Evolutionary conservation across 768 basidiomycete genomes (phyloP), one percentile per base, ranked within the genome.

Genomic region (Ramaria rubella): DNA sequence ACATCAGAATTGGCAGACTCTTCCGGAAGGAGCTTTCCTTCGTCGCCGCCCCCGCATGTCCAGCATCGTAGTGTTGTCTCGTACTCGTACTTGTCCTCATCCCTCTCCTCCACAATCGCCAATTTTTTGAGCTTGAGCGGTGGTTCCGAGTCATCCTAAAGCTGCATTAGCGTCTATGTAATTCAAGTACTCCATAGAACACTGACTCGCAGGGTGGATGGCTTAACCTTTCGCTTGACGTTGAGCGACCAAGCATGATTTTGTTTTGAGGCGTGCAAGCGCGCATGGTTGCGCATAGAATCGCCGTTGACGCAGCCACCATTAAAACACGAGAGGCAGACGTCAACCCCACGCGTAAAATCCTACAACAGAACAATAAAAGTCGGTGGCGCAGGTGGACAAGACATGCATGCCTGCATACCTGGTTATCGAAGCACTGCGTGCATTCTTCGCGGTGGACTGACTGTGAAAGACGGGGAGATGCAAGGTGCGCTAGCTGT

Each of bases 401-500:
- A 8, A 30, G 49, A 19, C 31, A 65, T n/a, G n/a, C n/a, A n/a
- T n/a, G n/a, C n/a, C n/a, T n/a, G 68, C 58, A 29, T 21, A 86
- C 92, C 81, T 97, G 94, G 64, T 81, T 83, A 69, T 97, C 94
- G 67, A 97, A 99, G 66, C 95, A 99, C 58, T 94, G 93, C 0
- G 94, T 96, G 66, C 95, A 99, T 70, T 98, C 94, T 71, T 96
- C 92, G 7, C 94, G 74, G 62, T 94, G 85, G 0, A 93, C 89
- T 0, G 80, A 79, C 59, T 92, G 86, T 4, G 81, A 83, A 0
- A 86, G 71, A 48, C 70, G 78, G 0, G 90, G 90, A 0, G 74
- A 74, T 33, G 74, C 68, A 0, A 91, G 71, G 12, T 63, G 71
- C 46, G 73, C 66, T 21, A 90, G 68, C 23, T 77, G 69, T 24